Percentiles rank a stretch among this genome's conserved stretches.
These are phyloP conservation scores for Henckelia pumila DNA, from an alignment of 257 asterid species.

Conservation along the genomic window DNA sequence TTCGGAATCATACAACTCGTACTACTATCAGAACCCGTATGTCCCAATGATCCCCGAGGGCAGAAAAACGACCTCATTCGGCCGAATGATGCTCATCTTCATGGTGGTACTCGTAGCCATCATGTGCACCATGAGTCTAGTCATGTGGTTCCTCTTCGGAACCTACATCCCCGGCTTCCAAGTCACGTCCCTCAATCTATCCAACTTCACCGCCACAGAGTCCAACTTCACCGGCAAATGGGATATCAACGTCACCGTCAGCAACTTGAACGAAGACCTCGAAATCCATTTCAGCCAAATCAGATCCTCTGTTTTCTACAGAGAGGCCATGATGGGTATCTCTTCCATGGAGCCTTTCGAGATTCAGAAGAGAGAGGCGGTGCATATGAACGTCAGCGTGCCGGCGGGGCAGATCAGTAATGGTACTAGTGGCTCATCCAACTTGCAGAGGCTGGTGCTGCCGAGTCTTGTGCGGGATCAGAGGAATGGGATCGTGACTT, in stretches of 20 bases:
- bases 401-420: not conserved
- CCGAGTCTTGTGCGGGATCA: constrained; percentile 17
- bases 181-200: constrained; percentile 29
- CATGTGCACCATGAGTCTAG: constrained; percentile 39
- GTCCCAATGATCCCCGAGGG: constrained; percentile 23
- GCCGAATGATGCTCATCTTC: constrained; percentile 35
- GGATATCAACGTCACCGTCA: constrained; percentile 28
- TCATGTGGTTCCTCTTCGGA: constrained; percentile 54
- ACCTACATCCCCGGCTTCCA: constrained; percentile 41
- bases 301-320: not conserved
- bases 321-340: not conserved
- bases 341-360: constrained; percentile 25
- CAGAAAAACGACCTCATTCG: constrained; percentile 23
- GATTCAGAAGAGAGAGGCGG: not conserved
- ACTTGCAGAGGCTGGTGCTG: constrained; percentile 13
- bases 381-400: not conserved
- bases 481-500: constrained; percentile 23
- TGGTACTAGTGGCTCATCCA: not conserved
- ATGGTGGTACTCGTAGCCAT: constrained; percentile 30
- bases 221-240: constrained; percentile 25
- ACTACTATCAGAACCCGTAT: constrained; percentile 8
- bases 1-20: constrained; percentile 14
- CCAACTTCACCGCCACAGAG: constrained; percentile 29
- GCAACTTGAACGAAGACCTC: not conserved
- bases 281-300: not conserved